Conservation (phyloP, 352 stramenopile species). For the Hyaloperonospora brassicae region DNA sequence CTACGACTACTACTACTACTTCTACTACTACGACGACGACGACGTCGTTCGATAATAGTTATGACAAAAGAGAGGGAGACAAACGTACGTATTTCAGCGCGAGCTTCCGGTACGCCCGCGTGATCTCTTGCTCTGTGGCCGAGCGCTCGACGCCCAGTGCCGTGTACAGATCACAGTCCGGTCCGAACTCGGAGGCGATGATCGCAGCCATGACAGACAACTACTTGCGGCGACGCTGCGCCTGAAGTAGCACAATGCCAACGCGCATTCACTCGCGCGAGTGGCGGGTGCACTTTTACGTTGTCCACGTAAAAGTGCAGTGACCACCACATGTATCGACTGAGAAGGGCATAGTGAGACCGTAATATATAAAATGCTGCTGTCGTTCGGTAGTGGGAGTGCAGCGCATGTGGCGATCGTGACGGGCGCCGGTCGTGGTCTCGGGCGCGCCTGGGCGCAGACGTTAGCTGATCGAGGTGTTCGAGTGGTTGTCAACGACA, state of each 20-base stretch:
- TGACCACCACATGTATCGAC: too few species aligned
- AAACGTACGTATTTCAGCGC: slow-evolving; percentile 58
- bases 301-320: too few species aligned
- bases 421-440: slow-evolving; percentile 42
- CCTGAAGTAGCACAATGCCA: too few species aligned
- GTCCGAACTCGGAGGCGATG: slow-evolving; percentile 53
- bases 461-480: slow-evolving; percentile 39
- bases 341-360: not conserved
- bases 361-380: slow-evolving; percentile 11
- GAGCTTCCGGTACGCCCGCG: slow-evolving; percentile 54
- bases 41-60: not conserved
- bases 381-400: slow-evolving; percentile 40
- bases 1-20: too few species aligned
- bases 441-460: slow-evolving; percentile 47
- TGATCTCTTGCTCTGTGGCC: slow-evolving; percentile 67
- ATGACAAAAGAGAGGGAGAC: not conserved
- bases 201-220: slow-evolving; percentile 16
- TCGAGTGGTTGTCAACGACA: slow-evolving; percentile 63
- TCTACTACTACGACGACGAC: too few species aligned
- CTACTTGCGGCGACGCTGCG: too few species aligned
- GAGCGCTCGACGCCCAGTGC: slow-evolving; percentile 53
- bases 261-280: too few species aligned
- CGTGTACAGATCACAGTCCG: slow-evolving; percentile 69
- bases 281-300: too few species aligned
- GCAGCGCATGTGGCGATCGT: slow-evolving; percentile 56